Percentiles rank a stretch among this genome's conserved stretches.
Conservation (phyloP, 2,329 filamentous ascomycete genomes). For the Colletotrichum coccodes region DNA sequence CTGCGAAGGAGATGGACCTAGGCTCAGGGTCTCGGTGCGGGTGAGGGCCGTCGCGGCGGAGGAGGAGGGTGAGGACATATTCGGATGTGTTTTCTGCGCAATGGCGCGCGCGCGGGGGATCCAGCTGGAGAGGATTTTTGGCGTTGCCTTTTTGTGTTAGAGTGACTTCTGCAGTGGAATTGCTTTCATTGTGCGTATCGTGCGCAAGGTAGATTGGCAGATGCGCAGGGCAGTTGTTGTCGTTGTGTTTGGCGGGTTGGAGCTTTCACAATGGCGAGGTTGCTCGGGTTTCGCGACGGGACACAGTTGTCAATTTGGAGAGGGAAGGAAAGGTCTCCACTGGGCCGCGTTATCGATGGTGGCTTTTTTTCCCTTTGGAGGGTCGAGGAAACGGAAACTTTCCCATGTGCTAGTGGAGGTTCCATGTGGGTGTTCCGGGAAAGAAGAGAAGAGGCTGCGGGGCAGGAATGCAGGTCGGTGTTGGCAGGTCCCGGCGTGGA, state of each 20-base stretch:
- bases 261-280: constrained; percentile 1
- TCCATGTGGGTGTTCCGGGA: not conserved
- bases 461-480: not conserved
- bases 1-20: constrained; percentile 74
- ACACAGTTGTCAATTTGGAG: constrained; percentile 29
- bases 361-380: not conserved
- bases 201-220: not conserved
- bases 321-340: not conserved
- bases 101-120: not conserved
- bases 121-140: not conserved
- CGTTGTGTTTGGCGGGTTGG: not conserved
- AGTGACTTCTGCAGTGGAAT: not conserved
- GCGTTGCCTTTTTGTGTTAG: not conserved
- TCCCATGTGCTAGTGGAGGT: constrained; percentile 7
- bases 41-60: constrained; percentile 56
- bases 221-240: not conserved
- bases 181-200: constrained; percentile 3
- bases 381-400: not conserved
- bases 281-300: constrained; percentile 19
- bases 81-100: constrained; percentile 19
- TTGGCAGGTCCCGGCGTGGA: not conserved
- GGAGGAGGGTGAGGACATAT: constrained; percentile 42
- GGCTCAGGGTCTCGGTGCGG: constrained; percentile 60
- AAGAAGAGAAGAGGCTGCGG: not conserved
- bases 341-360: not conserved